A percentile compares a stretch with the other conserved stretches of the same genome.
Evolutionary conservation across 192 early-diverging fungal species (phyloP).

Genomic region (Backusella mclennaniae): DNA sequence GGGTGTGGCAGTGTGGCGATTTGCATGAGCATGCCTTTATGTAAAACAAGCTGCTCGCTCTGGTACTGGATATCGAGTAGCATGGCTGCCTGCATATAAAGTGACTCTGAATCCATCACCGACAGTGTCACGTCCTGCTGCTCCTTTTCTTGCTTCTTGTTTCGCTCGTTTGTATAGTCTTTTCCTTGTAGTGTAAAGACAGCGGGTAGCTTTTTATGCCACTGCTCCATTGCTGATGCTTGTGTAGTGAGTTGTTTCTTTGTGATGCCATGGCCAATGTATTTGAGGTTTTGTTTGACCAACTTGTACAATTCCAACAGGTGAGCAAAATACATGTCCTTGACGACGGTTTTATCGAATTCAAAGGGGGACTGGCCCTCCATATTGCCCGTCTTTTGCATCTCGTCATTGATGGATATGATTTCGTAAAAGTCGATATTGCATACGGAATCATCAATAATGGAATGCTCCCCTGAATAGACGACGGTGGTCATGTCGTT

Average conservation of each 20-base stretch:
- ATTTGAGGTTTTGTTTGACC: constrained; percentile 13
- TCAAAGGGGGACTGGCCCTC: background rate
- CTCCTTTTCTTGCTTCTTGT: background rate
- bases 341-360: constrained; percentile 19
- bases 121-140: background rate
- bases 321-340: constrained; percentile 33
- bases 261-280: constrained; percentile 8
- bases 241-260: constrained; percentile 17
- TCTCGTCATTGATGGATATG: constrained; percentile 11
- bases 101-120: constrained; percentile 7
- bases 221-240: constrained; percentile 18
- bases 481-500: constrained; percentile 19
- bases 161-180: background rate
- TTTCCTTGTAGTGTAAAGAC: background rate
- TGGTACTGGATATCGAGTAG: constrained; percentile 37
- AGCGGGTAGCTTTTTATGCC: constrained; percentile 20
- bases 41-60: constrained; percentile 27
- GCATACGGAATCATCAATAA: constrained; percentile 24
- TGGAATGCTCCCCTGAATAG: constrained; percentile 27
- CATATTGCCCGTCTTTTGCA: background rate
- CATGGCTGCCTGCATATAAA: constrained; percentile 21
- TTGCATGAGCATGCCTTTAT: constrained; percentile 19
- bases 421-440: constrained; percentile 38
- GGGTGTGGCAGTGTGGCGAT: background rate
- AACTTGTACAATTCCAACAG: constrained; percentile 24